Percentiles rank a stretch among this genome's conserved stretches.
These are phyloP conservation scores for Inga leiocalycina DNA, from an alignment of 306 rosid genomes.

Conservation along the genomic window DNA sequence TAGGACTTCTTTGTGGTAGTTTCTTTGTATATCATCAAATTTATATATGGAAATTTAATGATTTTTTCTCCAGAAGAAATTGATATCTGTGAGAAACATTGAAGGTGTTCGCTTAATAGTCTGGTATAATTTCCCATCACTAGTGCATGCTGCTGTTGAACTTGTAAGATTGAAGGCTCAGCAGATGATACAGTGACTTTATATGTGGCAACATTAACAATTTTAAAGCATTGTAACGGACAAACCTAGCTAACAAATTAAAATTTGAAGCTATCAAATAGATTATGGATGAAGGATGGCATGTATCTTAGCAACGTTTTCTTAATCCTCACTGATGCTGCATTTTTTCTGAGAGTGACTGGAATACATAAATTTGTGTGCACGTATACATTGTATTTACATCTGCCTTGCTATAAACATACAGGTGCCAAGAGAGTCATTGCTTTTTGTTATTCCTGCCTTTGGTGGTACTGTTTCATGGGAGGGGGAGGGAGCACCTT, in stretches of 20 bases:
- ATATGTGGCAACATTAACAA: background rate
- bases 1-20: background rate
- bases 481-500: constrained; percentile 94
- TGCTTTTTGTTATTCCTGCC: constrained; percentile 86
- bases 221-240: background rate
- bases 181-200: background rate
- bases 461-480: constrained; percentile 94
- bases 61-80: background rate
- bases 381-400: background rate
- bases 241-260: background rate
- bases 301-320: background rate
- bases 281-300: background rate
- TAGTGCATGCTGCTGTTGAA: background rate
- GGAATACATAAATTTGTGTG: background rate
- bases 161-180: background rate
- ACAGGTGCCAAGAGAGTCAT: constrained; percentile 90
- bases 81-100: background rate
- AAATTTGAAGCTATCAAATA: background rate
- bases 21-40: background rate
- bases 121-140: background rate
- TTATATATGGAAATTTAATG: background rate
- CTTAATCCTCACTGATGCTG: background rate
- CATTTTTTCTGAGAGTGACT: background rate
- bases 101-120: background rate
- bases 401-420: constrained; percentile 26